Base-by-base conservation (phyloP, 2,329 filamentous ascomycete genomes). In the Neobulgaria alba region DNA sequence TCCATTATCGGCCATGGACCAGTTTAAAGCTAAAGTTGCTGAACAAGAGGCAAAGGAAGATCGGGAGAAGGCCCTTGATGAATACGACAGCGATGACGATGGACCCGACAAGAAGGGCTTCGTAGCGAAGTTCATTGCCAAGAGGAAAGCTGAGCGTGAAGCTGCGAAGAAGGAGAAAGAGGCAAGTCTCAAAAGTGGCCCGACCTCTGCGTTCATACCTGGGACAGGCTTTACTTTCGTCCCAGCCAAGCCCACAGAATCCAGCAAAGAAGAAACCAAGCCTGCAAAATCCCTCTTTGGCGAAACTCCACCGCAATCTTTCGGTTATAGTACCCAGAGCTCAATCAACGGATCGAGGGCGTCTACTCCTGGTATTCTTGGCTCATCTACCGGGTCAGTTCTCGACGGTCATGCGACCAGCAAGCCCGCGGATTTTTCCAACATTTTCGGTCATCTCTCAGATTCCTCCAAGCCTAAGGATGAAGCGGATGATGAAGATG, bases 361-460 rank as follows among this genome's bases (percentile, higher is more conserved):
- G 33, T 52, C 55, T 18, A 58, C 53, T 19, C 53, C 55, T 26
- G 50, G 41, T n/a, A 30, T 43, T n/a, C 40, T 47, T 20, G 45
- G 47, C 39, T 50, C 46, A 29, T 29, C 35, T 29, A 42, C 39
- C 26, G 51, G 51, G 23, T 57, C 56, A 14, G 49, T 59, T 26
- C 43, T 58, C 18, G 54, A 55, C 36, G 45, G 46, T 10, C 43
- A 48, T 45, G 39, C 41, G n/a, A 33, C 49, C 10, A 47, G 43
- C 15, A 53, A 56, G 23, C 41, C 46, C 9, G 23, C 41, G 9
- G 29, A 46, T n/a, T 47, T 49, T 41, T 36, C 59, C 33, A 78
- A 79, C 53, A 77, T 78, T 36, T 81, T 81, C 53, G 69, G 68
- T 17, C 72, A 79, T 49, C 65, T 79, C 5, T 78, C 75, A 1